Evolutionary conservation across 2,329 filamentous ascomycete species (phyloP).

Genomic region (Botrytis elliptica): DNA sequence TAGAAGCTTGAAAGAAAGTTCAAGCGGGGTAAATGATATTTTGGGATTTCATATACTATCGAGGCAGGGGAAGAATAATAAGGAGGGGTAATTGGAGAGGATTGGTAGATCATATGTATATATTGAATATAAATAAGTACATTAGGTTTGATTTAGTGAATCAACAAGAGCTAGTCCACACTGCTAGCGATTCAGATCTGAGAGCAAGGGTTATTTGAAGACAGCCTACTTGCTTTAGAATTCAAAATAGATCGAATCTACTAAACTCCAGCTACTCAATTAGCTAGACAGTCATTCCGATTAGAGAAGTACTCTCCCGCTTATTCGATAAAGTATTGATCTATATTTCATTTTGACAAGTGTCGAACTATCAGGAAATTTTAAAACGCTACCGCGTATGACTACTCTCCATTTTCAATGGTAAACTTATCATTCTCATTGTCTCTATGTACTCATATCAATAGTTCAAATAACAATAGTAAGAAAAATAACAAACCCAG

Average conservation of each 20-base stretch:
- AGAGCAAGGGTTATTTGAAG: not conserved
- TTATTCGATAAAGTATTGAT: not conserved
- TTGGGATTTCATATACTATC: not conserved
- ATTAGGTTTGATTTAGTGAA: not conserved
- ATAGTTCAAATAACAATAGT: not conserved
- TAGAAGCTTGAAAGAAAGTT: not conserved
- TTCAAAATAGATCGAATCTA: not conserved
- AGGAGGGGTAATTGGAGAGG: not conserved
- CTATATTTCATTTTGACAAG: not conserved
- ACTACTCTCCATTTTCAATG: not conserved
- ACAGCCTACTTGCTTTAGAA: not conserved
- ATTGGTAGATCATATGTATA: rapidly evolving
- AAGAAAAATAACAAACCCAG: not conserved
- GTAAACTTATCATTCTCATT: not conserved
- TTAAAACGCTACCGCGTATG: too few relatives aligned
- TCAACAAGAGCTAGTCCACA: not conserved
- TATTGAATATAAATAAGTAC: not conserved
- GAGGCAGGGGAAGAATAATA: not conserved
- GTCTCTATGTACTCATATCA: rapidly evolving
- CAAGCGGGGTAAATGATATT: not conserved
- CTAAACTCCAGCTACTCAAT: too few relatives aligned
- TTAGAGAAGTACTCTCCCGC: not conserved
- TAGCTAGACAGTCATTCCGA: not conserved
- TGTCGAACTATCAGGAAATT: too few relatives aligned
- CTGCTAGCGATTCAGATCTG: not conserved